A percentile compares a stretch with the other conserved stretches of the same genome.
These are phyloP conservation scores for Cryptosporidium parvum DNA, from an alignment of 169 alveolate genomes.

Conservation along the genomic window DNA sequence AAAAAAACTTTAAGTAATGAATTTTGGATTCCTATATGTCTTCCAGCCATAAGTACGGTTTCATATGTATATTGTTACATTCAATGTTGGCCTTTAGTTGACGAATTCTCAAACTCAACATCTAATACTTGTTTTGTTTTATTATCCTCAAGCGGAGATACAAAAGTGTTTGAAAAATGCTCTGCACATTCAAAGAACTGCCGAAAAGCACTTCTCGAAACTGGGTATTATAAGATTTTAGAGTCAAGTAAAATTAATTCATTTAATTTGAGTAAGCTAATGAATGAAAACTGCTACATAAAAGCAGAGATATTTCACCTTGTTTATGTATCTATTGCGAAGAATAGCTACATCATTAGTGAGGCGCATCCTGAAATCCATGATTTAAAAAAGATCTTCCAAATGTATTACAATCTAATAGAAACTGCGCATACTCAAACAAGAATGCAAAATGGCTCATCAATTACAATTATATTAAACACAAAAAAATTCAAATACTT, in stretches of 20 bases:
- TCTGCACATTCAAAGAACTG: conserved; percentile 46
- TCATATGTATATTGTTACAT: conserved; percentile 68
- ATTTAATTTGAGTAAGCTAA: background rate
- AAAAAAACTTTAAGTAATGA: conserved; percentile 22
- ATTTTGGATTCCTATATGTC: conserved; percentile 70
- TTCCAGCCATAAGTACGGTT: conserved; percentile 55
- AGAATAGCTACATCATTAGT: conserved; percentile 30
- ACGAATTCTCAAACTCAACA: background rate
- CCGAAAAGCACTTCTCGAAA: background rate
- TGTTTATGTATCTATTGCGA: conserved; percentile 7
- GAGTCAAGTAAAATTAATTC: background rate
- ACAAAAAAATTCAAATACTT: conserved; percentile 20
- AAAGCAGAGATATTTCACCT: conserved; percentile 31
- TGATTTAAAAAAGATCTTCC: background rate
- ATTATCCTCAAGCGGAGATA: conserved; percentile 38
- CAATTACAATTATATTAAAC: background rate
- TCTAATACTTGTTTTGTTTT: conserved; percentile 41
- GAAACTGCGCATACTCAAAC: conserved; percentile 59
- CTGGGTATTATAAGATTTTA: background rate
- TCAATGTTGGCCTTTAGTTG: conserved; percentile 36
- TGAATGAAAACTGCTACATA: background rate
- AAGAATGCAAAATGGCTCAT: conserved; percentile 4
- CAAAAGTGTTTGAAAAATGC: conserved; percentile 26
- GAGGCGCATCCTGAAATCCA: conserved; percentile 34
- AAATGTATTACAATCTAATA: conserved; percentile 20